Conservation (phyloP, 2,329 filamentous ascomycete genomes). For the Fusarium floridanum region DNA sequence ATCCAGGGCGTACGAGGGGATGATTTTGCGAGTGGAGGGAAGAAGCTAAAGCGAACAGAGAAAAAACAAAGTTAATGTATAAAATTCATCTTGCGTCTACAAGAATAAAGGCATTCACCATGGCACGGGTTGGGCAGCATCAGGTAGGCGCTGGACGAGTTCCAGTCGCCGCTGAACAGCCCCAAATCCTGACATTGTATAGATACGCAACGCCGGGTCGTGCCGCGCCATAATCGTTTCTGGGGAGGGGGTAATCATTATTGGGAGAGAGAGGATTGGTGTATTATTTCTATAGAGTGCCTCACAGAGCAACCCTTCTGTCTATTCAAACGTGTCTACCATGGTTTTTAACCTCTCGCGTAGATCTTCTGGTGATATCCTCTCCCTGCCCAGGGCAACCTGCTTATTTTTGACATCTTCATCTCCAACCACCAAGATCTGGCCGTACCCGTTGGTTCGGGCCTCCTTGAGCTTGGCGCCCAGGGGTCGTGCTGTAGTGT, state of each 20-base stretch:
- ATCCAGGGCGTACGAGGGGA: conserved; percentile 30
- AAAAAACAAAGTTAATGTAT: background rate
- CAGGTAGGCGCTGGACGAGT: background rate
- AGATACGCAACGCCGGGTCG: conserved; percentile 11
- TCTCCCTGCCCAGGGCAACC: conserved; percentile 60
- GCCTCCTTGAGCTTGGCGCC: conserved; percentile 80
- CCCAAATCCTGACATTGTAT: background rate
- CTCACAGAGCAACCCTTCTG: conserved; percentile 10
- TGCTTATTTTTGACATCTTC: conserved; percentile 70
- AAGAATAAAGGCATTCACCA: background rate
- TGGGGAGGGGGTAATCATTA: conserved; percentile 6
- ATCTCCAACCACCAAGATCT: conserved; percentile 79
- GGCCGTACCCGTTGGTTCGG: conserved; percentile 77
- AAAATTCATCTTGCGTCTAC: background rate
- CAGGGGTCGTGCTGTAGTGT: conserved; percentile 72
- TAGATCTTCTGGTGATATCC: conserved; percentile 60
- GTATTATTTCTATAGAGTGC: conserved; percentile 16
- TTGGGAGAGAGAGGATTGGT: conserved; percentile 17
- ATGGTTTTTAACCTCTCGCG: conserved; percentile 60
- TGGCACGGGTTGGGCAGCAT: background rate
- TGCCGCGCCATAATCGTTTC: conserved; percentile 15
- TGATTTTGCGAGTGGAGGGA: conserved; percentile 7
- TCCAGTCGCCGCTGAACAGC: conserved; percentile 1
- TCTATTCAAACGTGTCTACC: conserved; percentile 63
- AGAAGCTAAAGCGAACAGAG: background rate